Base-by-base conservation (phyloP, 2,329 filamentous ascomycete genomes). In the Clathrospora elynae region DNA sequence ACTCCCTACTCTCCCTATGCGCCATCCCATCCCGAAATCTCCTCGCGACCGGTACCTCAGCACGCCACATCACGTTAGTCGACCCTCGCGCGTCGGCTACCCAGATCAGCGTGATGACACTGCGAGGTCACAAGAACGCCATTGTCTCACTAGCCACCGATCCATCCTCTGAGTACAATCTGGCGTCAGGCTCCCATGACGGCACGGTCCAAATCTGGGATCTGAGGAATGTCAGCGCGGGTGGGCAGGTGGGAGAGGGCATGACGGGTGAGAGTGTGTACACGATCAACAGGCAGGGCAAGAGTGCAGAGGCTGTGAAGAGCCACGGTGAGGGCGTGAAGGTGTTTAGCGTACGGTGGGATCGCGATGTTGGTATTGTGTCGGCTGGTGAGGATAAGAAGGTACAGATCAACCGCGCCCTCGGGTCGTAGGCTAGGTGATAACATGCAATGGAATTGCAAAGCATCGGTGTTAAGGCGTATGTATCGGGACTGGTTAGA, bases 171-270 rank as follows among this genome's bases (percentile, higher is more conserved):
- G 83, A 85, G 50, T 89, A 91, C 73, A 84, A 87, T n/a, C 78
- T 99, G 6, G 88, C 92, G 0, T 93, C 87, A 20, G 92, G 83
- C n/a, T 88, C 87, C 31, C 88, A 95, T 70, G 93, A 99, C 70
- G 90, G 92, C 22, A 96, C 90, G 1, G 93, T 89, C 62, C 82
- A 90, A 36, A 84, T 99, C 34, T 99, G 93, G 93, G 93, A 99
- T 75, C 79, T 97, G 53, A 80, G 93, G 40, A 86, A 83, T 60
- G 82, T 81, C 38, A 77, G 83, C 67, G 78, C 74, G 12, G 78
- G 77, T 2, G 75, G 82, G 67, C 75, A 84, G 61, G 48, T 63
- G 0, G 64, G 61, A 3, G 73, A 81, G 67, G 73, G 67, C 1
- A 59, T 66, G 53, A 80, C 78, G 64, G 91, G 72, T 70, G 88